These are phyloP conservation scores for Psilocybe mexicana DNA, from an alignment of 1,284 basidiomycete genomes.

Conservation along the genomic window DNA sequence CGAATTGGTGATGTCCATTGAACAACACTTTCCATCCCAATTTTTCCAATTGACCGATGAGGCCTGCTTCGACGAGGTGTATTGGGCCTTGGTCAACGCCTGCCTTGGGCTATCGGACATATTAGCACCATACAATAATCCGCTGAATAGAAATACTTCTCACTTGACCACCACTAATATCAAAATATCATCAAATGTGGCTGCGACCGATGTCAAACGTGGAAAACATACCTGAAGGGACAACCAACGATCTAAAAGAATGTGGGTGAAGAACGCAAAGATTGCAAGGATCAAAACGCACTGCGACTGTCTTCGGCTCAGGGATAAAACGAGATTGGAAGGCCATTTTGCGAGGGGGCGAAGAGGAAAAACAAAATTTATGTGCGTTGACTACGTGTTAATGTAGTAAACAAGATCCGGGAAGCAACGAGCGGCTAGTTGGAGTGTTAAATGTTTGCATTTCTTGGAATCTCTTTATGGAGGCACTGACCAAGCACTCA, in stretches of 20 bases:
- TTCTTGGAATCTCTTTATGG: conserved; percentile 13
- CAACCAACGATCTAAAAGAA: conserved; percentile 44
- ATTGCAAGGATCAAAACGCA: conserved; percentile 36
- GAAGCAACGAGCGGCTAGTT: conserved; percentile 7
- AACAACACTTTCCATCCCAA: conserved; percentile 92
- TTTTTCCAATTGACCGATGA: conserved; percentile 71
- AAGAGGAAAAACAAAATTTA: not conserved
- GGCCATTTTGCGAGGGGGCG: conserved; percentile 23
- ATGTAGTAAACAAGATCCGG: conserved; percentile 22
- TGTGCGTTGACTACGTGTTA: conserved; percentile 1
- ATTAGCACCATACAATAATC: conserved; percentile 8
- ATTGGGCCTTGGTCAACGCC: conserved; percentile 95
- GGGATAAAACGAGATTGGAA: conserved; percentile 52
- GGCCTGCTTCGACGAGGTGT: conserved; percentile 82
- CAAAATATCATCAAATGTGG: conserved; percentile 12
- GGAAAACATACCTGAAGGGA: conserved; percentile 43
- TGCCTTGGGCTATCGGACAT: conserved; percentile 51
- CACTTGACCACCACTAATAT: conserved; percentile 42
- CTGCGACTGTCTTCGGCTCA: conserved; percentile 69
- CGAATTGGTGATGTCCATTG: conserved; percentile 88
- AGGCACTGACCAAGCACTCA: not conserved
- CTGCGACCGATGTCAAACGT: not conserved
- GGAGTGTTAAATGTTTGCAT: not conserved
- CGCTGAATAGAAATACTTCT: conserved; percentile 3
- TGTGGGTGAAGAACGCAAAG: conserved; percentile 7